Evolutionary conservation across 176 grass and related monocot species (phyloP), one percentile per base, ranked within the genome.

Genomic region (sorghum (Sorghum bicolor)): DNA sequence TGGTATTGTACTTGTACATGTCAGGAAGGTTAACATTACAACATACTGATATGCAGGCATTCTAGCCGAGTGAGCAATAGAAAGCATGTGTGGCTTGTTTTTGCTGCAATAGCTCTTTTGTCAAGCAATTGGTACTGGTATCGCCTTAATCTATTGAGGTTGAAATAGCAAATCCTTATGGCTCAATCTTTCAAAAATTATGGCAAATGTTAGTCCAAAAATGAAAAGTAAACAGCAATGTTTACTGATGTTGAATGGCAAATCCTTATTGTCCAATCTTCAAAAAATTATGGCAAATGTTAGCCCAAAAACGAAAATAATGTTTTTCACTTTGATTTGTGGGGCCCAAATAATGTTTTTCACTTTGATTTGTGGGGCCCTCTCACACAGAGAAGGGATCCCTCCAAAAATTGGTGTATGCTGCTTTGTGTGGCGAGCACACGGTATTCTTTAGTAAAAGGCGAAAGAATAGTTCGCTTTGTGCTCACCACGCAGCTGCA

Each of bases 391-490:
- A 34, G 33, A 34, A 34, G 33, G 9, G n/a, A 48, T 20, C 77
- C 87, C 71, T 76, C 1, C 3, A 85, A 81, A 81, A 82, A 70
- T 64, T 70, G 2, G 13, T 7, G 70, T 81, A 89, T 64, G 64
- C 77, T 81, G 82, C 71, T 72, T 85, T 0, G 26, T 82, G 83
- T 72, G 74, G 44, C 20, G 68, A 44, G 74, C 75, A 77, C 88
- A 92, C 75, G 88, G 76, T 92, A 92, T 95, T 88, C 75, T 84
- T 92, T 90, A 90, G 86, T 88, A 89, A 90, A 92, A 89, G 86
- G 83, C 83, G 86, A 91, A 93, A 91, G 80, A 91, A 87, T 87
- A 91, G 77, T 85, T 93, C 52, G 50, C 83, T 58, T 55, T 77
- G 83, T 85, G 83, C 83, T 69, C 62, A 77, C 73, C 63, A 85